These are phyloP conservation scores for Stylosanthes scabra DNA, from an alignment of 331 rosid species.

Conservation along the genomic window DNA sequence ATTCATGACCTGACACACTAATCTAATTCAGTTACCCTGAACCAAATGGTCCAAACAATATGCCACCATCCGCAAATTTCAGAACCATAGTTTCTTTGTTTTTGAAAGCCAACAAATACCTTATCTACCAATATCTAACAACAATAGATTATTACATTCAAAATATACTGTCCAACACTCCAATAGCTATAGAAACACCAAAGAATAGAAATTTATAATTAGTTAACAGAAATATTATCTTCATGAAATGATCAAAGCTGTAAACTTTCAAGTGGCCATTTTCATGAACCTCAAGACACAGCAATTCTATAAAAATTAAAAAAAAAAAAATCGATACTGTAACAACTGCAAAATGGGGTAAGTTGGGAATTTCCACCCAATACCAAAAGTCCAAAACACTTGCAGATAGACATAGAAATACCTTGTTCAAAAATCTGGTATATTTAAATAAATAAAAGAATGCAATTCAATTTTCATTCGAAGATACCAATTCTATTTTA, in stretches of 20 bases:
- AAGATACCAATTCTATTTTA: background rate
- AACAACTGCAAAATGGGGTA: background rate
- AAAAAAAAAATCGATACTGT: background rate
- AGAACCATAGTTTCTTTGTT: background rate
- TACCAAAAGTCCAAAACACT: background rate
- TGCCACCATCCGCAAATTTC: background rate
- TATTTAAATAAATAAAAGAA: too few species aligned
- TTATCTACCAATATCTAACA: background rate
- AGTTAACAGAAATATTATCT: too few species aligned
- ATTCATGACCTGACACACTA: too few species aligned
- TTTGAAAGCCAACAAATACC: background rate
- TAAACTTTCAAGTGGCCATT: background rate
- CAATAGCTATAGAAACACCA: too few species aligned
- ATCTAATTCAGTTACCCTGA: too few species aligned
- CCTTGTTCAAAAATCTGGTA: too few species aligned
- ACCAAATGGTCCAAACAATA: background rate
- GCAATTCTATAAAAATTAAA: background rate
- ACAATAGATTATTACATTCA: too few species aligned
- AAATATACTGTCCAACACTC: too few species aligned
- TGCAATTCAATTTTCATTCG: too few species aligned
- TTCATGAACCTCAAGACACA: background rate
- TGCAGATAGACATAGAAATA: background rate
- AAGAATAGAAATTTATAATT: too few species aligned
- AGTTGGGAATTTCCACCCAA: background rate
- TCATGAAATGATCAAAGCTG: background rate